Evolutionary conservation across 352 stramenopile species (phyloP), one percentile per base, ranked within the genome.

Genomic region (Halophytophthora polymorphica): DNA sequence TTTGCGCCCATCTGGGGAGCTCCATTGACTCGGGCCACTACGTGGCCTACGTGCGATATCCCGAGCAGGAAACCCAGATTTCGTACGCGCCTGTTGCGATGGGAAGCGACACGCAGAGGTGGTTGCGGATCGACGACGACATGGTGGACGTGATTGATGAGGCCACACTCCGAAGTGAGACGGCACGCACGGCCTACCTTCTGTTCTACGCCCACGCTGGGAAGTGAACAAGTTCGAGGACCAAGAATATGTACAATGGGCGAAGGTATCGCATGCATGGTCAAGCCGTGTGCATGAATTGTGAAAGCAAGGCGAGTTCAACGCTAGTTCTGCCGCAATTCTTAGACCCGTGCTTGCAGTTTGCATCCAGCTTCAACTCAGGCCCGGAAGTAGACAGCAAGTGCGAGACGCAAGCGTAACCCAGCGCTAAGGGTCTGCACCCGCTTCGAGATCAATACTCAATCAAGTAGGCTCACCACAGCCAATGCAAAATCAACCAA

Each of bases 81-180:
- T n/a, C n/a, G n/a, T n/a, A n/a, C n/a, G n/a, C n/a, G n/a, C n/a
- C n/a, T n/a, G n/a, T n/a, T n/a, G n/a, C n/a, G n/a, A n/a, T n/a
- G n/a, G n/a, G n/a, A 1, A 22, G 2, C 12, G 31, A 50, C 8
- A 28, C 8, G 10, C 48, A 64, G 6, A 59, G 61, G 18, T 94
- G 83, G 83, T 44, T 89, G 46, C 71, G 71, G 29, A 83, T 89
- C 37, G 78, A 94, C 42, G 83, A 94, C 48, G 77, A 88, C 42
- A 47, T 66, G 13, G 71, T 91, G 7, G 66, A 61, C 5, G 58
- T 68, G 2, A 53, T 92, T 43, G 63, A 88, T 40, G 59, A 79
- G 21, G 36, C 45, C 1, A 66, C 50, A 5, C 64, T 91, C 47
- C 61, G 51, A 19, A 33, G 44, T 7, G 77, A 92, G 46, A 91